A percentile compares a stretch with the other conserved stretches of the same genome.
Conservation (phyloP, 2,329 filamentous ascomycete genomes). For the Mycogone perniciosa region DNA sequence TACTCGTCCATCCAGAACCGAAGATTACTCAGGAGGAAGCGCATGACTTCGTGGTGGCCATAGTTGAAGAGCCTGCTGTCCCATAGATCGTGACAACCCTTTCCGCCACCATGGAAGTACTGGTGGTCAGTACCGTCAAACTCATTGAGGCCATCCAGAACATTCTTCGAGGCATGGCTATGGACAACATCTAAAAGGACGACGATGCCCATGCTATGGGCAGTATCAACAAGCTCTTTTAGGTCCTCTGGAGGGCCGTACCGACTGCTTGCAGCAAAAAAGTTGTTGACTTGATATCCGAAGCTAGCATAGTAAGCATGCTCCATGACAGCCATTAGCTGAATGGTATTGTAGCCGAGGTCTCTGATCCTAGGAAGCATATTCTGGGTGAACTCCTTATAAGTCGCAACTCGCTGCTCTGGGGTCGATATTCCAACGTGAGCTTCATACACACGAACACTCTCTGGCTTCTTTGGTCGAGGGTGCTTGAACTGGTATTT, state of each 20-base stretch:
- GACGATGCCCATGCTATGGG: constrained; percentile 82
- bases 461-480: constrained; percentile 75
- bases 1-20: constrained; percentile 99
- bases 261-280: constrained; percentile 94
- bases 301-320: constrained; percentile 99
- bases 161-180: constrained; percentile 97
- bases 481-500: constrained; percentile 79
- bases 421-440: constrained; percentile 96
- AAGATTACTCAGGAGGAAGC: constrained; percentile 93
- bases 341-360: constrained; percentile 94
- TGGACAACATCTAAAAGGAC: constrained; percentile 95
- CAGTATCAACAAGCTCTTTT: constrained; percentile 93
- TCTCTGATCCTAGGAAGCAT: constrained; percentile 86
- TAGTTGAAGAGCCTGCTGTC: constrained; percentile 98
- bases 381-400: constrained; percentile 93
- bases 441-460: constrained; percentile 94
- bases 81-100: constrained; percentile 88
- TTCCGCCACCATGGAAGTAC: constrained; percentile 86
- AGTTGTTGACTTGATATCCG: constrained; percentile 97
- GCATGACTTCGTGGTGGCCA: constrained; percentile 83
- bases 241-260: constrained; percentile 91
- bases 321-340: constrained; percentile 99
- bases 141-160: constrained; percentile 87
- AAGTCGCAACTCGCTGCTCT: constrained; percentile 81
- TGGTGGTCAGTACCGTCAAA: constrained; percentile 93